A percentile compares a stretch with the other conserved stretches of the same genome.
phyloP scores from a whole-genome alignment of 768 basidiomycete genomes.

The Lactarius trivialis region DNA sequence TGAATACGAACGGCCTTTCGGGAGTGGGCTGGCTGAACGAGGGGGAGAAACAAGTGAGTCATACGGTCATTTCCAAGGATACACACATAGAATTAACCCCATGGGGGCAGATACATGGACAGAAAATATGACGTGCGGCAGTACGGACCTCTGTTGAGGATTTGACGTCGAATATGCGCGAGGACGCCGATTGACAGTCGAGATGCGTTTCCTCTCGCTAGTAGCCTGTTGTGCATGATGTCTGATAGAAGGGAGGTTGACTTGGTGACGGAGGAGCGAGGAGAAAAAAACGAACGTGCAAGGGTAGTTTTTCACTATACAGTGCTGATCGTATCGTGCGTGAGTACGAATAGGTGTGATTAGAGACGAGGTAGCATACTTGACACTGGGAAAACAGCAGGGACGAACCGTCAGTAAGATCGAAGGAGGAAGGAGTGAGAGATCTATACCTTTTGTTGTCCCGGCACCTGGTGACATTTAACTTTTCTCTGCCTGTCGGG shows the following conservation, averaged over 20 bases:
- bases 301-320: constrained; percentile 79
- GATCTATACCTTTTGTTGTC: constrained; percentile 35
- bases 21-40: constrained; percentile 8
- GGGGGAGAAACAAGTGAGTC: background rate
- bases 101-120: background rate
- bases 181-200: constrained; percentile 52
- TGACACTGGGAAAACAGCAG: constrained; percentile 21
- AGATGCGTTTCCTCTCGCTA: constrained; percentile 71
- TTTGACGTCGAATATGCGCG: constrained; percentile 53
- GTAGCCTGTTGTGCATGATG: constrained; percentile 81
- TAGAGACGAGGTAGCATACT: constrained; percentile 10
- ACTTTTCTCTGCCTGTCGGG: constrained; percentile 70
- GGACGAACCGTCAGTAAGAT: background rate
- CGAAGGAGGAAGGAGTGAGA: background rate
- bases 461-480: constrained; percentile 77
- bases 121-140: constrained; percentile 8
- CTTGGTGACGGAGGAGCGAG: constrained; percentile 21
- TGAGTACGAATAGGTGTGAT: background rate
- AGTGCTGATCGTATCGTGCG: constrained; percentile 47
- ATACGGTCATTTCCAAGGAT: background rate
- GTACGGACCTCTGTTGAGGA: constrained; percentile 38
- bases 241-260: constrained; percentile 33
- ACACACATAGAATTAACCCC: background rate
- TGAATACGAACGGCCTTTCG: constrained; percentile 17
- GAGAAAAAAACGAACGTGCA: constrained; percentile 66